Conservation (phyloP, 1,284 basidiomycete species). For the Cronartium ribicola region DNA sequence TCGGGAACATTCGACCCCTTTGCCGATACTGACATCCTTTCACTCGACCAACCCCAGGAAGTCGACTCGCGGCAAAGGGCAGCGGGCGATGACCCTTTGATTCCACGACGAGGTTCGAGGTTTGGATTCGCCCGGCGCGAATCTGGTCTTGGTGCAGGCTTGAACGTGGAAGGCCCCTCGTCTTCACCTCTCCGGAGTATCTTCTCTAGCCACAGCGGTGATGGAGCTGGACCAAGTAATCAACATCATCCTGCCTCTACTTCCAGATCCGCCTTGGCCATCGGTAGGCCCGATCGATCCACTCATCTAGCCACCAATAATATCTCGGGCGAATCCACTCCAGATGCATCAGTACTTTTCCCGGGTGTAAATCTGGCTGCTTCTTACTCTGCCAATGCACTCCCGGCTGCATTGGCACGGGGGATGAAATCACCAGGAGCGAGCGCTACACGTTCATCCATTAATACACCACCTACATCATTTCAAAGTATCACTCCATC, state of each 20-base stretch:
- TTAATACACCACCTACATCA: constrained; percentile 10
- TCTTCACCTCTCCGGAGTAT: constrained; percentile 38
- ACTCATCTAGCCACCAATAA: constrained; percentile 4
- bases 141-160: constrained; percentile 8
- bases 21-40: constrained; percentile 26
- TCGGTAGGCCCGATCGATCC: constrained; percentile 13
- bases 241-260: neutral
- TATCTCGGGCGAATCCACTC: constrained; percentile 3
- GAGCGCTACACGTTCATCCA: constrained; percentile 8
- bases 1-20: constrained; percentile 41
- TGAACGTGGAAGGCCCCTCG: constrained; percentile 7
- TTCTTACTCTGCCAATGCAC: constrained; percentile 40
- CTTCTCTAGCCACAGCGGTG: constrained; percentile 23
- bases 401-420: constrained; percentile 28
- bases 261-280: neutral
- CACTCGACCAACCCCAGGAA: constrained; percentile 3
- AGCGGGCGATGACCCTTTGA: constrained; percentile 11
- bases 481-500: constrained; percentile 18
- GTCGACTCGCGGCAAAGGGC: neutral
- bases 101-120: constrained; percentile 30
- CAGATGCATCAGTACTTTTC: constrained; percentile 39
- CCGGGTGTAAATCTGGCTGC: constrained; percentile 37
- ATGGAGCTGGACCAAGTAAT: constrained; percentile 8
- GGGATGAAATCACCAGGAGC: constrained; percentile 31
- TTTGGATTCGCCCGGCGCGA: constrained; percentile 41